Evolutionary conservation across 2,329 filamentous ascomycete species (phyloP), one percentile per base, ranked within the genome.

Genomic region (Ascomycota sp.): DNA sequence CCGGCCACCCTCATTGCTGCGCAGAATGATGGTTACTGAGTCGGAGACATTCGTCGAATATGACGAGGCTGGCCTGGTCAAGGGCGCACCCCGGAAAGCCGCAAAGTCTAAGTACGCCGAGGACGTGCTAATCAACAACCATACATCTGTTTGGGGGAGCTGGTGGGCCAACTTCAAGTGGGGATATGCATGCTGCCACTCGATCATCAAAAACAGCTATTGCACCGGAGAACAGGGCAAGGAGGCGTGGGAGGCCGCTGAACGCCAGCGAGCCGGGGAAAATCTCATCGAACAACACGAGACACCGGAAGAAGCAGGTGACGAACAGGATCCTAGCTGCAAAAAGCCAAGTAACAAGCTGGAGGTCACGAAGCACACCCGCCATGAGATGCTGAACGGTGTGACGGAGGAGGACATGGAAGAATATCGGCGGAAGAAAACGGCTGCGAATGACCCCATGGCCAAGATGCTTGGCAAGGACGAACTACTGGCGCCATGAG

Each of bases 111-210:
- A 93, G 51, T 98, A 98, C 48, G 57, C 74, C 5, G 89, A 98
- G 49, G 82, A 98, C 46, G 64, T 93, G 1, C 59, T 78, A 35
- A 68, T 77, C 51, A 86, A 92, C 59, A 98, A 98, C 48, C 89
- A 98, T 56, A 82, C 72, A 3, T 76, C 77, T 0, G 76, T 92
- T 3, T 98, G 83, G 80, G 89, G 89, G 33, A 92, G 83, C 47
- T 98, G 89, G 89, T 98, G 89, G 89, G 70, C 73, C 35, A 74
- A 81, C 48, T 95, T 93, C 57, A 69, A 76, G 54, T 98, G 89
- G 89, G 89, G 89, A 1, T 98, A 92, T 54, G 69, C 79, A 16
- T 98, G 89, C 54, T 98, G 89, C 59, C 83, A 91, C 51, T 92
- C 83, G 0, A 76, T 73, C 16, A 70, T 92, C 40, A 93, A 92